Evolutionary conservation across 108 stramenopile genomes (phyloP).

Genomic region (Nitzschia sp.): DNA sequence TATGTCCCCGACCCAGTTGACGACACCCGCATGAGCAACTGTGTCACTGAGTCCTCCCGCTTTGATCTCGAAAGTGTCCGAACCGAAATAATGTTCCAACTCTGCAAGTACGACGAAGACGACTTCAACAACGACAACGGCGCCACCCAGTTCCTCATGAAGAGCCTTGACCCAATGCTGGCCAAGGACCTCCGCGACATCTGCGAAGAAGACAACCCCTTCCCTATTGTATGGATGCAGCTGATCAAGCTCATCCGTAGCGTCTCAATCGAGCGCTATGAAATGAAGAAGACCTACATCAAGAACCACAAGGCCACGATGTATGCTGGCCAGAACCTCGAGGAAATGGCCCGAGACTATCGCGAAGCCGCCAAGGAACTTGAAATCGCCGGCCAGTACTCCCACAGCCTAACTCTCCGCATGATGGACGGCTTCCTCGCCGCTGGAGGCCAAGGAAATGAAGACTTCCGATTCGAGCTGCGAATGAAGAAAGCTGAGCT

Average conservation of each 20-base stretch:
- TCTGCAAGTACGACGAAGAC: constrained; percentile 12
- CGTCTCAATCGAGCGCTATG: too few species aligned
- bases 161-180: background rate
- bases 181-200: background rate
- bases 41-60: background rate
- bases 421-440: constrained; percentile 4
- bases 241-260: too few species aligned
- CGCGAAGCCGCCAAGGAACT: background rate
- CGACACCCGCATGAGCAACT: background rate
- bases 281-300: constrained; percentile 2
- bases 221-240: constrained; percentile 2
- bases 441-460: background rate
- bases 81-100: background rate
- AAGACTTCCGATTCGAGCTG: background rate
- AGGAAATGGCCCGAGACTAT: background rate
- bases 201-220: background rate
- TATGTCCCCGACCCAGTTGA: constrained; percentile 17
- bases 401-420: background rate
- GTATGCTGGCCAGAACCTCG: constrained; percentile 18
- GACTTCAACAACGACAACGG: too few species aligned
- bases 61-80: background rate
- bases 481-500: background rate
- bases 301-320: background rate
- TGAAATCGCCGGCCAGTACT: too few species aligned
- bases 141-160: background rate